Evolutionary conservation across 2,329 filamentous ascomycete species (phyloP).

Genomic region (Aureobasidium vineae): DNA sequence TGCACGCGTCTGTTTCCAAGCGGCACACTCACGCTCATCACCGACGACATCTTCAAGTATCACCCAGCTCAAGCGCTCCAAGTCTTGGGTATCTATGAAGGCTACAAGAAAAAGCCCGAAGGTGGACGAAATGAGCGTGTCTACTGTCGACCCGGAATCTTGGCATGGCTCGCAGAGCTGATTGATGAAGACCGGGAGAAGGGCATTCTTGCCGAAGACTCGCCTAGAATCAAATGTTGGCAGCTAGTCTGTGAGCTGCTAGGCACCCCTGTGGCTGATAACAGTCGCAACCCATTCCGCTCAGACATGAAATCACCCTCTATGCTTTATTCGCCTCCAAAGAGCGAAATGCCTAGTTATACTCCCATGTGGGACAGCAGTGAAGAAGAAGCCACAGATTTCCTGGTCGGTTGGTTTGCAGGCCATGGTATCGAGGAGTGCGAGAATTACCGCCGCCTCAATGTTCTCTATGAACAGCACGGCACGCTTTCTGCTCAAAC

Average conservation of each 20-base stretch:
- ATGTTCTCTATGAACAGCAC: conserved; percentile 33
- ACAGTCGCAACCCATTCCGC: background rate
- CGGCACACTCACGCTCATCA: conserved; percentile 45
- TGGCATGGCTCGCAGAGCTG: conserved; percentile 33
- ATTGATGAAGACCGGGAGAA: conserved; percentile 26
- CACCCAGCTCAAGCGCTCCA: conserved; percentile 40
- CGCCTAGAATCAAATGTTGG: conserved; percentile 32
- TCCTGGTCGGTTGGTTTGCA: conserved; percentile 37
- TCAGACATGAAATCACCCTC: background rate
- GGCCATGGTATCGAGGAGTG: conserved; percentile 31
- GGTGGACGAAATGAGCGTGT: conserved; percentile 33
- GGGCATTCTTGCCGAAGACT: conserved; percentile 27
- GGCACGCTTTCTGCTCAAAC: conserved; percentile 21
- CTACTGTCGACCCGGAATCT: conserved; percentile 34
- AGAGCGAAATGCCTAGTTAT: conserved; percentile 31
- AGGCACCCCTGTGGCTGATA: background rate
- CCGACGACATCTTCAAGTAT: conserved; percentile 45
- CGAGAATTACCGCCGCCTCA: conserved; percentile 34
- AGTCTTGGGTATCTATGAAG: conserved; percentile 41
- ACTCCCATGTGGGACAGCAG: conserved; percentile 32
- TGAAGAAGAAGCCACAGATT: conserved; percentile 33
- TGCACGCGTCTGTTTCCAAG: conserved; percentile 40
- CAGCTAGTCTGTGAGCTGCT: conserved; percentile 32
- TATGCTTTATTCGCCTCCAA: conserved; percentile 14
- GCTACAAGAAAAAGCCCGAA: conserved; percentile 33